Conservation (phyloP, 345 rosid genomes). For the Pistacia atlantica region DNA sequence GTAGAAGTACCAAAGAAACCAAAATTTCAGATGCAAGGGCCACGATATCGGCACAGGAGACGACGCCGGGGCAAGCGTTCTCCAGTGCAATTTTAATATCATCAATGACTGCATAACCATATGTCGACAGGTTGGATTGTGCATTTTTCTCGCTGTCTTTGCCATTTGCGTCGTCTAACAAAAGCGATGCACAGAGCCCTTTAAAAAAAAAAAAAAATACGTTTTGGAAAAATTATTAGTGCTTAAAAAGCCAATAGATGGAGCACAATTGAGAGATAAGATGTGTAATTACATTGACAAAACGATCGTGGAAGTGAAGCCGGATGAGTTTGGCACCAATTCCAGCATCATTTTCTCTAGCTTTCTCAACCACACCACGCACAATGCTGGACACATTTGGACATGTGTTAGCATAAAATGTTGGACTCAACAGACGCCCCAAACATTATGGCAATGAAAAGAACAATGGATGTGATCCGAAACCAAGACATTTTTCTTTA, state of each 20-base stretch:
- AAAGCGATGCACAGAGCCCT: slow-evolving; percentile 63
- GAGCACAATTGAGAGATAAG: no score
- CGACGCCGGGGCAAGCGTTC: slow-evolving; percentile 49
- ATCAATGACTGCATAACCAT: slow-evolving; percentile 44
- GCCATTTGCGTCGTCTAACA: slow-evolving; percentile 39
- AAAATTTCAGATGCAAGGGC: slow-evolving; percentile 49
- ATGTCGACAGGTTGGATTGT: slow-evolving; percentile 34
- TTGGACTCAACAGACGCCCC: slow-evolving; percentile 19
- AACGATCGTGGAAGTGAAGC: slow-evolving; percentile 41
- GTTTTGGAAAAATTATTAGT: no score
- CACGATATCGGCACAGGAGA: slow-evolving; percentile 66
- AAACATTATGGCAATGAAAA: background rate
- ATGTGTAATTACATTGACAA: slow-evolving; percentile 30
- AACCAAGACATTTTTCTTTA: slow-evolving; percentile 4
- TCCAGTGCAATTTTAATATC: slow-evolving; percentile 54
- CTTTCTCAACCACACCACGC: slow-evolving; percentile 10
- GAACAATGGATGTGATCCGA: background rate
- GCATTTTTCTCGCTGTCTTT: slow-evolving; percentile 38
- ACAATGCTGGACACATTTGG: slow-evolving; percentile 25
- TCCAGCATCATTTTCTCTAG: slow-evolving; percentile 10
- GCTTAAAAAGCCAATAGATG: no score
- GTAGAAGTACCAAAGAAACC: slow-evolving; percentile 39
- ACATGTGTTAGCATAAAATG: slow-evolving; percentile 31
- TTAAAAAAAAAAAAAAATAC: background rate
- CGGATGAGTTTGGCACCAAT: slow-evolving; percentile 34